Evolutionary conservation across 208 protist genomes (phyloP), one percentile per base, ranked within the genome.

Genomic region (Trypanosoma boissoni): DNA sequence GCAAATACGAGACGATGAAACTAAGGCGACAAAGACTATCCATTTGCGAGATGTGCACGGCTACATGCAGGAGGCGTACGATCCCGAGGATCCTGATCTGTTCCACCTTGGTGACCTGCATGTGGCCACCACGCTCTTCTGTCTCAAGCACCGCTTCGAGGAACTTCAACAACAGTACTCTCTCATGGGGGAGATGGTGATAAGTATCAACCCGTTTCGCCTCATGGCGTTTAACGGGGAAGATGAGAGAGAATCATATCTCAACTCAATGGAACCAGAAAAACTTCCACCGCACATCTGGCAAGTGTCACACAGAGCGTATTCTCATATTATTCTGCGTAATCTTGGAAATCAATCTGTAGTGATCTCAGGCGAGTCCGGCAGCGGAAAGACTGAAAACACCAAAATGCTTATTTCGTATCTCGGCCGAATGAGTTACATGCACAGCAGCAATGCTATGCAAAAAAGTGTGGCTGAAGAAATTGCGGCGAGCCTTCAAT

Each of bases 321-420:
- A 84, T 76, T 80, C 80, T 54, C 68, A 81, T 26, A 83, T 96
- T 62, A 72, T 92, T 16, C 36, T 91, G 24, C 76, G 80, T 41
- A 77, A 76, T 39, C 63, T 77, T 45, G 80, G 76, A 46, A 95
- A 95, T 65, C 88, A 97, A 72, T 93, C 86, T 26, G 75, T 97
- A 52, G 72, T 96, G 58, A 92, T 98, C 63, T 94, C 88, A n/a
- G 96, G 96, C 43, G 96, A 98, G 76, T 97, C 89, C 4, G 96
- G 96, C 37, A 94, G 94, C 16, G 96, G 96, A 10, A 98, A 98
- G 78, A 98, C 94, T 3, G 94, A 98, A 64, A 95, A 86, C 60
- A 72, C 87, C 2, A 96, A 96, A 72, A 83, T 84, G 63, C 65
- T 96, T 21, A 86, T 96, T 45, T 68, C 74, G 21, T 95, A 96